Evolutionary conservation across 2,329 filamentous ascomycete species (phyloP), one percentile per base, ranked within the genome.

Genomic region (Dactylella cylindrospora): DNA sequence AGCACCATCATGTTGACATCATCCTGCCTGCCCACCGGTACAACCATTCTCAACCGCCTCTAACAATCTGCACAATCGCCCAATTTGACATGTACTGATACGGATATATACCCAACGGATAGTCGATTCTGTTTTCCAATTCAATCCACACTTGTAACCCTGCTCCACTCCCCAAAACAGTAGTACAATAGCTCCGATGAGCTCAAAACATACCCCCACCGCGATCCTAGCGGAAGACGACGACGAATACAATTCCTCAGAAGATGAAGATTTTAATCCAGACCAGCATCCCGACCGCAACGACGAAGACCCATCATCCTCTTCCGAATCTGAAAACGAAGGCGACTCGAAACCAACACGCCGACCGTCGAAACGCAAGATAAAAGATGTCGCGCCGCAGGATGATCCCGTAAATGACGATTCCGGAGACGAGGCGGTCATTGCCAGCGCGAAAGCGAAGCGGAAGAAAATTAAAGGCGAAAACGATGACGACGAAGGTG

Each of bases 181-280:
- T n/a, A n/a, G n/a, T 35, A 4, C 22, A 17, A 41, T 17, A 6
- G 1, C 10, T 23, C 23, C 33, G 15, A 61, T 61, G 55, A 44
- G 55, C 47, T 61, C 47, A 7, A 36, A 73, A 64, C 46, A 80
- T 80, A 78, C 67, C 74, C 9, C 68, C 72, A 40, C 76, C 77
- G 40, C 71, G 72, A 15, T 66, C 71, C 19, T 45, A 32, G 46
- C 35, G n/a, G 46, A 46, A 22, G 51, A 69, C 70, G 77, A 81
- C 25, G 79, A 80, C 59, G 75, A 81, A 57, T 88, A 88, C 68
- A 80, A 78, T 12, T 87, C 84, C 1, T 84, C 84, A 2, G 82
- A 88, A 66, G 85, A 89, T 70, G 86, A 84, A 7, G 84, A 88
- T 70, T 88, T 88, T 64, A 79, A 83, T 19, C 81, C 80, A n/a